Evolutionary conservation across 257 asterid species (phyloP).

Genomic region (Petrea volubilis): DNA sequence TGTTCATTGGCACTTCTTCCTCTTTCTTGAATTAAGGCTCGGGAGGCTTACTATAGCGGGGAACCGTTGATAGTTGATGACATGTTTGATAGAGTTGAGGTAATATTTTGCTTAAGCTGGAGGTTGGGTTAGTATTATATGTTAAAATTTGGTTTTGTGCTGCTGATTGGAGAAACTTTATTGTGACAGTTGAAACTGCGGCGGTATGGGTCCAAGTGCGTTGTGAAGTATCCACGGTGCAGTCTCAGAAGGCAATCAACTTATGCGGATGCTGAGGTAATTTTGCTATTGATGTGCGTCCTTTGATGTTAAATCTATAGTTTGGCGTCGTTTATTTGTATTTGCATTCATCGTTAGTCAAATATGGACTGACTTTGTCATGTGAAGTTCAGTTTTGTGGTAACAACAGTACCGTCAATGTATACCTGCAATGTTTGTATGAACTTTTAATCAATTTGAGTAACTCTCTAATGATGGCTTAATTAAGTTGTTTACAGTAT

Average conservation of each 20-base stretch:
- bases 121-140: conserved; percentile 9
- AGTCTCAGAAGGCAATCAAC: conserved; percentile 88
- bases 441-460: neutral
- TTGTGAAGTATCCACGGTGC: conserved; percentile 94
- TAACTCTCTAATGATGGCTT: neutral
- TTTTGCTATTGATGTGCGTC: conserved; percentile 21
- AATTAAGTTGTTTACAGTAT: neutral
- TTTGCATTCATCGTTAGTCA: neutral
- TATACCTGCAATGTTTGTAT: neutral
- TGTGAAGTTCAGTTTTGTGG: neutral
- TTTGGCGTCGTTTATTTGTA: neutral
- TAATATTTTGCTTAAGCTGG: conserved; percentile 23
- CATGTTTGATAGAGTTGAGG: conserved; percentile 97
- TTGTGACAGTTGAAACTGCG: conserved; percentile 72
- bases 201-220: conserved; percentile 83
- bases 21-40: conserved; percentile 49
- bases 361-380: neutral
- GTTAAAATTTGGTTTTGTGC: conserved; percentile 7
- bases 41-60: conserved; percentile 87
- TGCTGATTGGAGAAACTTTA: conserved; percentile 2
- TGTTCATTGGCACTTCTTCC: neutral
- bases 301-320: neutral
- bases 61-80: conserved; percentile 89
- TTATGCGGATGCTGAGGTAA: conserved; percentile 97
- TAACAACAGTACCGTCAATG: neutral